Evolutionary conservation across 2,329 filamentous ascomycete species (phyloP).

Genomic region (Daldinia sp.): DNA sequence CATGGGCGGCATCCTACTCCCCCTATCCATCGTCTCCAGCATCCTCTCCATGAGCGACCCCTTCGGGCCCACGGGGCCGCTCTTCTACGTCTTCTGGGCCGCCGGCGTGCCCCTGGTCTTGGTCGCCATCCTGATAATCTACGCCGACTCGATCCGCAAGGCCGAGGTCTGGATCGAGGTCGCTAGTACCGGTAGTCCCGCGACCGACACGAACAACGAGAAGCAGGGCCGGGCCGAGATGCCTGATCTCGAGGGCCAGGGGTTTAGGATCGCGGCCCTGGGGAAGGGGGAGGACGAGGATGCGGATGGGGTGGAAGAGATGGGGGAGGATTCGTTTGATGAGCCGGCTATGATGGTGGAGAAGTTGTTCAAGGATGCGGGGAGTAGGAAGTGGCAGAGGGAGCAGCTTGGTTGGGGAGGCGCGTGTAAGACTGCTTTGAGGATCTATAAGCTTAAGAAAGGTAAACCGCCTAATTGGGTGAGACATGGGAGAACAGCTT

Average conservation of each 20-base stretch:
- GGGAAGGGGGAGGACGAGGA: constrained; percentile 4
- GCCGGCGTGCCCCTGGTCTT: constrained; percentile 51
- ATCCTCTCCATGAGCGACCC: constrained; percentile 57
- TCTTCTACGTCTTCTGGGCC: constrained; percentile 61
- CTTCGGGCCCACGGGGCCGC: constrained; percentile 52
- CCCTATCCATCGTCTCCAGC: constrained; percentile 57
- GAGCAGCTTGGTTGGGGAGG: constrained; percentile 57
- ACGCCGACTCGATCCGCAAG: constrained; percentile 57
- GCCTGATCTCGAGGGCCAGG: constrained; percentile 32
- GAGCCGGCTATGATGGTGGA: constrained; percentile 46
- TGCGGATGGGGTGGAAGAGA: not conserved
- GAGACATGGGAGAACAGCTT: constrained; percentile 28
- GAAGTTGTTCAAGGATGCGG: constrained; percentile 32
- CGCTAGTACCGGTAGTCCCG: not conserved
- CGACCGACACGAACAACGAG: not conserved
- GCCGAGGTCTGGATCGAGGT: constrained; percentile 58
- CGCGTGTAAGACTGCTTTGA: constrained; percentile 53
- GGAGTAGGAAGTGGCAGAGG: constrained; percentile 52
- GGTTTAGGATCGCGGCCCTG: constrained; percentile 15
- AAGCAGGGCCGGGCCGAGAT: no score
- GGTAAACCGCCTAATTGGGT: constrained; percentile 34
- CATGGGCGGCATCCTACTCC: constrained; percentile 58
- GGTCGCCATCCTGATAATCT: constrained; percentile 54
- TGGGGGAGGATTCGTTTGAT: constrained; percentile 7
- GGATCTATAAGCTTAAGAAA: constrained; percentile 44